Evolutionary conservation across 2,329 filamentous ascomycete genomes (phyloP).

Genomic region (Sporothrix humicola): DNA sequence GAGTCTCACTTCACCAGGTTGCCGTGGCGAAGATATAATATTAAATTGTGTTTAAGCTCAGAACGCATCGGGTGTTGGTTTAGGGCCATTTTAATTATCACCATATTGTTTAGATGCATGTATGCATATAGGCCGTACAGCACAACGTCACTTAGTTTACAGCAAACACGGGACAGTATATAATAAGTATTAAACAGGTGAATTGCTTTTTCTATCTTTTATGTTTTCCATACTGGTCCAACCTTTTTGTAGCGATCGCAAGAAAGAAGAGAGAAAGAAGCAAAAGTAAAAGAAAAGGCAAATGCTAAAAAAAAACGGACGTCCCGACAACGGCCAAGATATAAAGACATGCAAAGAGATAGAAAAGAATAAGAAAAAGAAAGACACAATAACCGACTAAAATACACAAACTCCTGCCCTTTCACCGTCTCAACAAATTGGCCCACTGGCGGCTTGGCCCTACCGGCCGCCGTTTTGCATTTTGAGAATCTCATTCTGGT

Average conservation of each 20-base stretch:
- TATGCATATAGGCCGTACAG: not conserved
- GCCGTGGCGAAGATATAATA: not conserved
- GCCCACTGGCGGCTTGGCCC: not conserved
- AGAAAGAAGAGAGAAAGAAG: not conserved
- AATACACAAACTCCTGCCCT: conserved; percentile 11
- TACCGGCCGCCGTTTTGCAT: conserved; percentile 48
- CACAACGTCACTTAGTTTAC: not conserved
- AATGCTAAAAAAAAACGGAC: not conserved
- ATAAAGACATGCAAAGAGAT: not conserved
- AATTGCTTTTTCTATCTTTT: conserved; percentile 25
- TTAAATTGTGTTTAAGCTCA: not conserved
- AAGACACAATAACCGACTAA: not conserved
- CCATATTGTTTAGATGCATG: conserved; percentile 14
- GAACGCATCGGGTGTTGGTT: not conserved
- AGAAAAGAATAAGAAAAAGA: not conserved
- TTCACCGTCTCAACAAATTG: no score
- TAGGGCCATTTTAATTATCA: not conserved
- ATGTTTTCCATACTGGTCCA: not conserved
- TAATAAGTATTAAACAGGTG: not conserved
- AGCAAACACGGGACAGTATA: not conserved
- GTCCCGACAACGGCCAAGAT: conserved; percentile 13
- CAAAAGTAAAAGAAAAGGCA: not conserved
- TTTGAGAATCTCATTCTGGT: conserved; percentile 68
- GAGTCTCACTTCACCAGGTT: not conserved
- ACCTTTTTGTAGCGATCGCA: conserved; percentile 9